Evolutionary conservation across 371 early-diverging fungal species (phyloP).

Genomic region (Mucor saturninus): DNA sequence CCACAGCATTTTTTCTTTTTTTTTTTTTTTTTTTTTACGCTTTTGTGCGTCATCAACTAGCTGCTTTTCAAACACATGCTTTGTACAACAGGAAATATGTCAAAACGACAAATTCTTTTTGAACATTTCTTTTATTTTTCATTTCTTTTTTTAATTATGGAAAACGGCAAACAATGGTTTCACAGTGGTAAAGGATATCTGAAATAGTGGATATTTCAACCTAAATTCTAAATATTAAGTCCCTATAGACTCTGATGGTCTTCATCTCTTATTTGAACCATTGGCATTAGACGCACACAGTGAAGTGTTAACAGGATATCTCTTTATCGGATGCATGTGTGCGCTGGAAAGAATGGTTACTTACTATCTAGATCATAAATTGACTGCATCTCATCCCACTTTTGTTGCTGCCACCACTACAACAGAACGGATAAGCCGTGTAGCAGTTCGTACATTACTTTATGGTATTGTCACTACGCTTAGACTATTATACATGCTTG

Average conservation of each 20-base stretch:
- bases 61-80: slow-evolving; percentile 1
- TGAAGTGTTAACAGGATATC: slow-evolving; percentile 26
- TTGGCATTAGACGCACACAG: slow-evolving; percentile 23
- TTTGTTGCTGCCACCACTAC: not conserved
- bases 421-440: not conserved
- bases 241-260: slow-evolving; percentile 25
- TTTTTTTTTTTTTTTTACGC: not conserved
- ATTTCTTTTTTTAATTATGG: slow-evolving; percentile 10
- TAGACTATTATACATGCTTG: slow-evolving; percentile 44
- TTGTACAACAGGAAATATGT: slow-evolving; percentile 1
- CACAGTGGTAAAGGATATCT: slow-evolving; percentile 29
- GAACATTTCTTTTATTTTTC: not conserved
- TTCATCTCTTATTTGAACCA: slow-evolving; percentile 42
- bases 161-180: slow-evolving; percentile 31
- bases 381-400: not conserved
- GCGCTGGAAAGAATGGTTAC: slow-evolving; percentile 35
- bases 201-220: not conserved
- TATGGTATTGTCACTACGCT: slow-evolving; percentile 37
- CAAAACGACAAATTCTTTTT: not conserved
- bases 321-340: slow-evolving; percentile 35
- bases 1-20: not conserved
- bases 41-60: slow-evolving; percentile 3
- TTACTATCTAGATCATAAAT: slow-evolving; percentile 25
- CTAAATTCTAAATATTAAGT: not conserved
- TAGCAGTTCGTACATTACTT: slow-evolving; percentile 21